A percentile compares a stretch with the other conserved stretches of the same genome.
Conservation (phyloP, 2,329 filamentous ascomycete species). For the Amauroascus verrucosus region DNA sequence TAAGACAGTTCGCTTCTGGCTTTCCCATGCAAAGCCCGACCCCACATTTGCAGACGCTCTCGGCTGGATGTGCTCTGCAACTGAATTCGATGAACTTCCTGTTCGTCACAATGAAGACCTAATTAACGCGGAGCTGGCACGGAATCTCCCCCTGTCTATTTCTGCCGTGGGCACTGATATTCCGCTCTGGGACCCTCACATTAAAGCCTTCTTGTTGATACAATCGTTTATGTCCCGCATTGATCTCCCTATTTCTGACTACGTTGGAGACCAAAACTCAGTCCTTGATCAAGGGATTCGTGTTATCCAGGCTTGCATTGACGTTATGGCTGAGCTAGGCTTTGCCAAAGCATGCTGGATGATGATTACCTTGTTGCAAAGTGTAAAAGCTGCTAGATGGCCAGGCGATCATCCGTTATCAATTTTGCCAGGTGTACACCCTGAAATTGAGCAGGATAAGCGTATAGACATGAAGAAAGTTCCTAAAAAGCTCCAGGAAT, state of each 20-base stretch:
- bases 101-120: constrained; percentile 98
- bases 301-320: constrained; percentile 90
- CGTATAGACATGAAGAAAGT: constrained; percentile 16
- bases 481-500: constrained; percentile 25
- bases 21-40: constrained; percentile 61
- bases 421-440: constrained; percentile 62
- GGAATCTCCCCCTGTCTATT: constrained; percentile 62
- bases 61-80: constrained; percentile 84
- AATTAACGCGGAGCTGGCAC: constrained; percentile 82
- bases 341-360: constrained; percentile 64
- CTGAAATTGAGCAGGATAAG: constrained; percentile 16
- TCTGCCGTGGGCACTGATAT: constrained; percentile 50
- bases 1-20: constrained; percentile 79
- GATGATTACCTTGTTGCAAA: constrained; percentile 81
- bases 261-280: constrained; percentile 80
- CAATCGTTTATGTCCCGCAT: constrained; percentile 94
- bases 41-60: constrained; percentile 74
- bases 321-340: constrained; percentile 84
- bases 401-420: constrained; percentile 67
- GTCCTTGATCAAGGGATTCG: constrained; percentile 94
- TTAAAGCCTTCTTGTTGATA: constrained; percentile 86
- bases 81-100: constrained; percentile 93
- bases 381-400: constrained; percentile 88
- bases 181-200: constrained; percentile 97
- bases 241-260: constrained; percentile 87